These are phyloP conservation scores for Eimeria mitis DNA, from an alignment of 169 alveolate genomes.

Conservation along the genomic window DNA sequence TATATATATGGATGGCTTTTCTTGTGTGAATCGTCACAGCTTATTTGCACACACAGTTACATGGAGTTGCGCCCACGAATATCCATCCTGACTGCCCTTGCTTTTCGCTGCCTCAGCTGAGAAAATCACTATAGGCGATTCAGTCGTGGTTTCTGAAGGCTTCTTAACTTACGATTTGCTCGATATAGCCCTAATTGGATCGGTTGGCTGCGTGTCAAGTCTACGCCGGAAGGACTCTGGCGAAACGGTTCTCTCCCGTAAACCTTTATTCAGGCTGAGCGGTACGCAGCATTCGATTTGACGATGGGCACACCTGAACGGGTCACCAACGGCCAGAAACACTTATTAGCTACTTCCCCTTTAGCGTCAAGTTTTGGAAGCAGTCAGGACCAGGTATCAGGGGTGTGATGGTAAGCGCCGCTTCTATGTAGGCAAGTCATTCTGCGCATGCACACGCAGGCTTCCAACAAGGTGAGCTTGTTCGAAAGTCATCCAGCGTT, in stretches of 20 bases:
- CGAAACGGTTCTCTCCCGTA: neutral
- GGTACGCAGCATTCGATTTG: neutral
- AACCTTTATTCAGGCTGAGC: conserved; percentile 37
- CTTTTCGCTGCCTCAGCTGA: neutral
- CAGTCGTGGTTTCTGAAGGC: conserved; percentile 9
- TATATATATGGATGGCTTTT: neutral
- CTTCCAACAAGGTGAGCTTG: conserved; percentile 55
- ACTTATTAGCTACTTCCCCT: neutral
- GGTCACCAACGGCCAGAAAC: neutral
- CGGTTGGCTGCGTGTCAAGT: conserved; percentile 53
- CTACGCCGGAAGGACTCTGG: conserved; percentile 53
- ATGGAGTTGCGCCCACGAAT: neutral
- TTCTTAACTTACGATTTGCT: conserved; percentile 13
- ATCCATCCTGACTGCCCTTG: neutral
- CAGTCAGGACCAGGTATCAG: neutral
- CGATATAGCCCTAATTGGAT: conserved; percentile 19
- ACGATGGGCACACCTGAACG: neutral
- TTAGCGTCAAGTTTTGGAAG: neutral
- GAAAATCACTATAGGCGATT: conserved; percentile 31
- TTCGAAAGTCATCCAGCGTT: conserved; percentile 37
- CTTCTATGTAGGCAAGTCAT: neutral
- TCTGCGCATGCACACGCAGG: conserved; percentile 8
- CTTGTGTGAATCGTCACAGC: neutral
- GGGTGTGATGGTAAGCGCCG: too few species aligned
- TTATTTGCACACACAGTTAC: neutral